Evolutionary conservation across 768 basidiomycete genomes (phyloP).

Genomic region (Phanerodontia chrysosporium): DNA sequence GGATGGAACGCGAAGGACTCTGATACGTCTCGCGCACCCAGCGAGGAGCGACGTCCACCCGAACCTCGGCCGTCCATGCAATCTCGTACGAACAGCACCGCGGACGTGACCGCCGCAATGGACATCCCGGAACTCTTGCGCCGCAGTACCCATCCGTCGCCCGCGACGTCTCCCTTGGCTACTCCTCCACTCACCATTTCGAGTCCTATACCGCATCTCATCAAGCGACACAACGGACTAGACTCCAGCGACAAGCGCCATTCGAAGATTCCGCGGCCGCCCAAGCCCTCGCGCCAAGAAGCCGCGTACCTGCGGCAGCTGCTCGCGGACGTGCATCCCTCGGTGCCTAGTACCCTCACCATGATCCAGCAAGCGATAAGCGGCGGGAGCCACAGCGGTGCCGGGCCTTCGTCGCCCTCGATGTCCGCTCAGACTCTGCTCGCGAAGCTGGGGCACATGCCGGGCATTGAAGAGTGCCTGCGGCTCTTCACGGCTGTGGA

Average conservation of each 20-base stretch:
- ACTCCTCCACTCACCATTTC: not conserved
- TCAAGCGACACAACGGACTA: not conserved
- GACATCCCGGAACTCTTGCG: not conserved
- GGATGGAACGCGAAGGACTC: not conserved
- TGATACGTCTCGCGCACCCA: constrained; percentile 4
- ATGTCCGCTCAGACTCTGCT: constrained; percentile 35
- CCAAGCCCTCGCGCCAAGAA: constrained; percentile 54
- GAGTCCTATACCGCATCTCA: not conserved
- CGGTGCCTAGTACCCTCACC: constrained; percentile 43
- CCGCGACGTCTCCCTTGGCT: not conserved
- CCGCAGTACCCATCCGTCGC: not conserved
- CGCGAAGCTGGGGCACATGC: constrained; percentile 44
- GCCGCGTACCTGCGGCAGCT: constrained; percentile 64
- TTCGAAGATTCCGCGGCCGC: constrained; percentile 37
- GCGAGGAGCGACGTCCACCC: constrained; percentile 6
- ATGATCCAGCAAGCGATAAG: constrained; percentile 37
- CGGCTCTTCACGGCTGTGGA: constrained; percentile 92
- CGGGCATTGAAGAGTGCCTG: constrained; percentile 74
- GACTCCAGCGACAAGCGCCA: not conserved
- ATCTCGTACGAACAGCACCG: not conserved
- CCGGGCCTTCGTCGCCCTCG: constrained; percentile 24
- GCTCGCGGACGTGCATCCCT: constrained; percentile 56
- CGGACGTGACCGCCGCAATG: not conserved
- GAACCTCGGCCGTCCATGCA: not conserved
- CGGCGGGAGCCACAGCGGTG: constrained; percentile 12